Percentiles rank a stretch among this genome's conserved stretches.
These are phyloP conservation scores for Achaetomiella virescens DNA, from an alignment of 495 filamentous ascomycete genomes.

Conservation along the genomic window DNA sequence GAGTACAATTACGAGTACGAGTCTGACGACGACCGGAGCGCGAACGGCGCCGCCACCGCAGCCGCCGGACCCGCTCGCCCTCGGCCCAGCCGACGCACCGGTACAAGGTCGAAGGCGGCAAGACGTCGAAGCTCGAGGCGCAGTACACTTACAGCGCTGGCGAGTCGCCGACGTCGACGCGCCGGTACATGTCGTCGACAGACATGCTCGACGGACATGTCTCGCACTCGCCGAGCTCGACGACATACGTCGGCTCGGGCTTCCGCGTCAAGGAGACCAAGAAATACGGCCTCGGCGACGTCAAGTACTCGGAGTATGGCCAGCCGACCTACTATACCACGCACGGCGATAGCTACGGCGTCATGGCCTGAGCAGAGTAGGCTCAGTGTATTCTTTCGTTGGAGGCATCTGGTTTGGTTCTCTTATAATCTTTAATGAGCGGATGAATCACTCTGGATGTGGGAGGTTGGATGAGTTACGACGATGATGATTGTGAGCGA, in stretches of 20 bases:
- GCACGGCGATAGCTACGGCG: not conserved
- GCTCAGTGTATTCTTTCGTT: conserved; percentile 12
- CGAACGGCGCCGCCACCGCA: conserved; percentile 16
- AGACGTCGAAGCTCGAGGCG: conserved; percentile 21
- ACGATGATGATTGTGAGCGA: not conserved
- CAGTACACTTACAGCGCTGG: conserved; percentile 13
- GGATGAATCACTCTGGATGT: not conserved
- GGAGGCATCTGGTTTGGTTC: not conserved
- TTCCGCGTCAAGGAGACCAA: conserved; percentile 25
- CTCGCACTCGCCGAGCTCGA: conserved; percentile 5
- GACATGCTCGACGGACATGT: conserved; percentile 3
- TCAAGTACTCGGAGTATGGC: conserved; percentile 19
- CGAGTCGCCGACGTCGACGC: conserved; percentile 19
- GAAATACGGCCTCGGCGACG: conserved; percentile 15
- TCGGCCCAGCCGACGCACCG: conserved; percentile 5
- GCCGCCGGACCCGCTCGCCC: conserved; percentile 20
- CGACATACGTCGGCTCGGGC: conserved; percentile 6
- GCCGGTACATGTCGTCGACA: conserved; percentile 9
- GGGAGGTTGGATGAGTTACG: not conserved
- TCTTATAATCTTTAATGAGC: conserved; percentile 19
- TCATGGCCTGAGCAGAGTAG: not conserved
- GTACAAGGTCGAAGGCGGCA: conserved; percentile 24
- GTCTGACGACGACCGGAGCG: conserved; percentile 27
- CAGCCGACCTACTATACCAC: not conserved
- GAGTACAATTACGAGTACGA: conserved; percentile 18